Evolutionary conservation across 352 stramenopile species (phyloP), one percentile per base, ranked within the genome.

Genomic region (Phytophthora meadii): DNA sequence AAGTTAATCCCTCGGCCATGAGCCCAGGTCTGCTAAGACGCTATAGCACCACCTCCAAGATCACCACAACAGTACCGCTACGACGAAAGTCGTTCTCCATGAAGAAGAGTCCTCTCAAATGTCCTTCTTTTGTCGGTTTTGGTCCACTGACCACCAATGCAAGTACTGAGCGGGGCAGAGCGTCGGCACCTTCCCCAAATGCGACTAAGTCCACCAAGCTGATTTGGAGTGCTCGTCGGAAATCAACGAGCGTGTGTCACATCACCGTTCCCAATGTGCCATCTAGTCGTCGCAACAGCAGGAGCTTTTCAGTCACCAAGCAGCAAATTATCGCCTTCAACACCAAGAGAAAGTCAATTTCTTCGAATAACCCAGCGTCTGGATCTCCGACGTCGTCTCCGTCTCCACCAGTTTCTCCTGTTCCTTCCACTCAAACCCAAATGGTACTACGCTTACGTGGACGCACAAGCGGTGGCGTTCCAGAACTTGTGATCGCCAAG

Each of bases 61-160:
- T 86, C 52, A 73, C 71, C 5, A 74, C 68, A 0, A 49, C 68
- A 4, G 70, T 91, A 5, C 67, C 82, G 7, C 59, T 92, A 30
- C 72, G 81, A 8, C 68, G 83, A 14, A 85, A 87, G 47, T 92
- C 81, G 1, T 92, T 92, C 65, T 77, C 71, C 36, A 87, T 90
- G 59, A 92, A 87, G 47, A 81, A 82, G 22, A 83, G 69, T n/a
- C 67, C 83, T 1, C 52, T 65, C 15, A 90, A 89, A 68, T 72
- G 65, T 30, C 45, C 61, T 19, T 8, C 45, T 12, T 34, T 66
- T 30, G 28, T 22, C 4, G 63, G 56, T 5, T 62, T 72, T 17
- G 19, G 24, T 22, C 17, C 44, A 0, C 22, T 50, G 6, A 37
- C 28, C 14, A 24, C 44, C 12, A 47, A 11, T 37, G 39, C 55